A percentile compares a stretch with the other conserved stretches of the same genome.
phyloP scores from a whole-genome alignment of 2,329 filamentous ascomycete genomes.

The Botryotinia calthae region DNA sequence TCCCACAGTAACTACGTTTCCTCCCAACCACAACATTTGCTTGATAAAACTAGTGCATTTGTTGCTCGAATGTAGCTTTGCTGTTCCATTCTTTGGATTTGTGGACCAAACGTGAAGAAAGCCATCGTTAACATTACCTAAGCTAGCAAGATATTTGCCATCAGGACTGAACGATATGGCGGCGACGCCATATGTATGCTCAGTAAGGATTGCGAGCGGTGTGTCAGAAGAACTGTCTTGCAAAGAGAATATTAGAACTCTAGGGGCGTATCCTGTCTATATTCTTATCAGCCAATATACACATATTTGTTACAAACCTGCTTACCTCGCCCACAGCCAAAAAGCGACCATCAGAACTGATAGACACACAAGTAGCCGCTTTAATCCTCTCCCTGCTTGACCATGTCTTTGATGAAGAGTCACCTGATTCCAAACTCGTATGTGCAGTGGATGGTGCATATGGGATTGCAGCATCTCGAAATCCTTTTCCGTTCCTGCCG shows the following conservation, averaged over 20 bases:
- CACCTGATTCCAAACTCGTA: slow-evolving; percentile 52
- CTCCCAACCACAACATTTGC: slow-evolving; percentile 88
- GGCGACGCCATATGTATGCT: slow-evolving; percentile 87
- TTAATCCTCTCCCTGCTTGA: slow-evolving; percentile 91
- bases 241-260: slow-evolving; percentile 86
- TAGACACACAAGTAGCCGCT: slow-evolving; percentile 83
- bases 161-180: slow-evolving; percentile 88
- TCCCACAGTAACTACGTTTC: slow-evolving; percentile 78
- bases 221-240: slow-evolving; percentile 76
- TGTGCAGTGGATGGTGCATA: slow-evolving; percentile 40
- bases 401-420: slow-evolving; percentile 73
- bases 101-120: slow-evolving; percentile 91
- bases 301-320: slow-evolving; percentile 22
- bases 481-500: slow-evolving; percentile 55
- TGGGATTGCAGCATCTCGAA: slow-evolving; percentile 46
- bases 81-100: slow-evolving; percentile 75
- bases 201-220: slow-evolving; percentile 80
- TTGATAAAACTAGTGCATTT: slow-evolving; percentile 86
- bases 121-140: slow-evolving; percentile 87
- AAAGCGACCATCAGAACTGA: slow-evolving; percentile 83
- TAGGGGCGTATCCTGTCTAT: slow-evolving; percentile 83
- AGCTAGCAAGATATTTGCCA: slow-evolving; percentile 79
- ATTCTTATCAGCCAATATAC: slow-evolving; percentile 35
- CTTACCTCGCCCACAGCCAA: slow-evolving; percentile 82
- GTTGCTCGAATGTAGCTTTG: slow-evolving; percentile 80